Conservation (phyloP, 352 stramenopile species). For the Nothophytophthora sp. region DNA sequence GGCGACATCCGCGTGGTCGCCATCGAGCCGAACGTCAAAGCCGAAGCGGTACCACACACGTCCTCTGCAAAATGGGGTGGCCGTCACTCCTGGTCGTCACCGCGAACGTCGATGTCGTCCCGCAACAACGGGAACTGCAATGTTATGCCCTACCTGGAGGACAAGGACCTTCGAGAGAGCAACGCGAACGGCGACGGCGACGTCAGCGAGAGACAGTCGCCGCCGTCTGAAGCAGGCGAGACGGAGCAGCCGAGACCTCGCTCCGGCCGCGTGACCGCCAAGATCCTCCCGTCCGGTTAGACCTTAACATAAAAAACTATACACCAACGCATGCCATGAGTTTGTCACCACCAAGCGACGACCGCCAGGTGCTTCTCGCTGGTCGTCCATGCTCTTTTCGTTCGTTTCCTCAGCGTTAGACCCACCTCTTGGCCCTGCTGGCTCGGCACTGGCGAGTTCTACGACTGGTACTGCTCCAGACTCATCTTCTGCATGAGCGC, state of each 20-base stretch:
- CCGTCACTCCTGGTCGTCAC: constrained; percentile 16
- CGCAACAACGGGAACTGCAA: constrained; percentile 6
- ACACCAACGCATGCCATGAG: not conserved
- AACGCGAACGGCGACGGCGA: not conserved
- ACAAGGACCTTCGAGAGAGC: constrained; percentile 16
- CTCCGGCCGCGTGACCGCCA: constrained; percentile 28
- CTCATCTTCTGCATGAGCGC: constrained; percentile 76
- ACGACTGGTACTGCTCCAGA: constrained; percentile 63
- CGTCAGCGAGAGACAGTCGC: no score
- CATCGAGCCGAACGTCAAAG: constrained; percentile 4
- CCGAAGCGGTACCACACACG: not conserved
- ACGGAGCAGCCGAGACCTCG: constrained; percentile 15
- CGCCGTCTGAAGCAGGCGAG: no score
- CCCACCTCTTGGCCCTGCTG: no score
- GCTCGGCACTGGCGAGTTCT: no score
- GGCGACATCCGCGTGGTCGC: constrained; percentile 15
- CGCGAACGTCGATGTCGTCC: constrained; percentile 4
- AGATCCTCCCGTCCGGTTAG: constrained; percentile 39
- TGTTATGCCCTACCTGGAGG: constrained; percentile 22
- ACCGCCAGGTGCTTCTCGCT: not conserved
- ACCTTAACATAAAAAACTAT: constrained; percentile 22
- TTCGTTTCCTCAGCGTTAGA: no score
- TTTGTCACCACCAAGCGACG: not conserved
- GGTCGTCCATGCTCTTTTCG: no score
- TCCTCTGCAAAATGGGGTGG: constrained; percentile 2